Conservation (phyloP, 1,284 basidiomycete genomes). For the Heimioporus retisporus region DNA sequence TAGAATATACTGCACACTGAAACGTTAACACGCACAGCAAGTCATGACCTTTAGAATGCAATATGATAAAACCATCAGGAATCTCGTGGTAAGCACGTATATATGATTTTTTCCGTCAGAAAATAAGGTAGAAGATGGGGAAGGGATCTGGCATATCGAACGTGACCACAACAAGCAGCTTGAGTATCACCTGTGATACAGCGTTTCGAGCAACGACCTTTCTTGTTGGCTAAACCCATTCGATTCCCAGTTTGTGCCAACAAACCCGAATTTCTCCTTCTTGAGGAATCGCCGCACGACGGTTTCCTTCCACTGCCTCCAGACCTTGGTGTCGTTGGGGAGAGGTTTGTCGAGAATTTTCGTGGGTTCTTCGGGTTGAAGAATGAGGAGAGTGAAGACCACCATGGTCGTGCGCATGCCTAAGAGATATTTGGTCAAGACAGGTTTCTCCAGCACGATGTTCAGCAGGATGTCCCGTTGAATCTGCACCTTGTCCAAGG, state of each 20-base stretch:
- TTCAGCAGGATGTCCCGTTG: constrained; percentile 37
- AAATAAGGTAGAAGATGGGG: no score
- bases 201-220: constrained; percentile 27
- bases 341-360: constrained; percentile 40
- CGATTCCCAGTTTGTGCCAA: constrained; percentile 34
- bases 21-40: no score
- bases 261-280: constrained; percentile 37
- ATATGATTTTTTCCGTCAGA: no score
- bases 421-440: constrained; percentile 38
- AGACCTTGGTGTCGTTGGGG: constrained; percentile 45
- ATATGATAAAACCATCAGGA: no score
- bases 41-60: no score
- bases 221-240: constrained; percentile 25
- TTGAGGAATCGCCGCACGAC: constrained; percentile 24
- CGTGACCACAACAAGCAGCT: constrained; percentile 33
- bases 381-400: constrained; percentile 41
- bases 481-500: constrained; percentile 38
- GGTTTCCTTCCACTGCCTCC: constrained; percentile 37
- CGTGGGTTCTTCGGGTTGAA: constrained; percentile 32
- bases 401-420: constrained; percentile 41
- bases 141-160: constrained; percentile 15
- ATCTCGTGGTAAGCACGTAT: no score
- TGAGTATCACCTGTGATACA: constrained; percentile 36
- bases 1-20: no score
- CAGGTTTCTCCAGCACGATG: constrained; percentile 32